These are phyloP conservation scores for Asterella californica DNA, from an alignment of 225 moss, liverwort and hornwort genomes.

Conservation along the genomic window DNA sequence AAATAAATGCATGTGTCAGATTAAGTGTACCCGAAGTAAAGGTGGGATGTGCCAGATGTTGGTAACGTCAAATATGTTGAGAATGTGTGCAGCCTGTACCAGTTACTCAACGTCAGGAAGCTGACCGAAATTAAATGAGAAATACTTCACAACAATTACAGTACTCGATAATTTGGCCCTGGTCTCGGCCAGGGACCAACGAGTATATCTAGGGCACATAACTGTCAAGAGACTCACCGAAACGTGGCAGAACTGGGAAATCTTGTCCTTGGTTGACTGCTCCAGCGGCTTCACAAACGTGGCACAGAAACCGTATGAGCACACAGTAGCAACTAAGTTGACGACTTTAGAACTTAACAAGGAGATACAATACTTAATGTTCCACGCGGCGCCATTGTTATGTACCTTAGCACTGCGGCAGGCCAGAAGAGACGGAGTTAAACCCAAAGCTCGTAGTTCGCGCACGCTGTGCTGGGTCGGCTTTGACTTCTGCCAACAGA, in stretches of 20 bases:
- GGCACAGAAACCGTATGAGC: not conserved
- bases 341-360: not conserved
- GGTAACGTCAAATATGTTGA: conserved; percentile 79
- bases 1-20: not conserved
- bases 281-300: conserved; percentile 59
- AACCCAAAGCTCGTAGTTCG: conserved; percentile 79
- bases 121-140: not conserved
- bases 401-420: conserved; percentile 85
- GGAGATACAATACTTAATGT: conserved; percentile 1
- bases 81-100: conserved; percentile 64
- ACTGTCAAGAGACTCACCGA: conserved; percentile 44
- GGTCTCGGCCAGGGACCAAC: not conserved
- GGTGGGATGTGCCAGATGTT: conserved; percentile 97
- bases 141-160: not conserved
- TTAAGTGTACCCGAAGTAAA: conserved; percentile 53
- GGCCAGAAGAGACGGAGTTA: conserved; percentile 74
- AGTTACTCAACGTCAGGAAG: not conserved
- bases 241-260: conserved; percentile 85
- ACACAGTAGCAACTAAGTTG: not conserved
- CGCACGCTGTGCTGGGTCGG: conserved; percentile 95
- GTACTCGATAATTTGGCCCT: not conserved
- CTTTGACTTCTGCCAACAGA: conserved; percentile 67
- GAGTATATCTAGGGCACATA: not conserved
- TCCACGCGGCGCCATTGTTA: not conserved
- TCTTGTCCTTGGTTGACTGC: conserved; percentile 76